Base-by-base conservation (phyloP, 169 alveolate species). In the Prorocentrum cordatum region DNA sequence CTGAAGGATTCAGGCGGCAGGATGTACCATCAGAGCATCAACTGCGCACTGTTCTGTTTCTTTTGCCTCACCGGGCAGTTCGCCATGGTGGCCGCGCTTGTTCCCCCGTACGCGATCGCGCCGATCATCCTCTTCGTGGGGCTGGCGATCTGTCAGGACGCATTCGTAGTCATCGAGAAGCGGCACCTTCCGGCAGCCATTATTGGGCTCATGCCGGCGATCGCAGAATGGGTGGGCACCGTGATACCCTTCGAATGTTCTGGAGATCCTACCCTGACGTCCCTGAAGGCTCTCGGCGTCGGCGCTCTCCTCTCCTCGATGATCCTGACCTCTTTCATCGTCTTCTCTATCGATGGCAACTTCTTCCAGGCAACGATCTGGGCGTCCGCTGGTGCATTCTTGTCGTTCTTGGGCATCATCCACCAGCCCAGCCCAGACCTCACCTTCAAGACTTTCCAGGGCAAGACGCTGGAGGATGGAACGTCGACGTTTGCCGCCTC, bases 91-190 rank as follows among this genome's bases (percentile, higher is more conserved):
- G 33, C 14, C n/a, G 24, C 32, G 66, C 27, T 59, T 35, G 27
- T 77, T 22, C 87, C 87, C 20, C 87, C 87, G 20, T 77, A 73
- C 73, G 87, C 64, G 31, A 77, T 36, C n/a, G 72, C 87, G 0
- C 87, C 87, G n/a, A 77, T 77, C 73, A 77, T 77, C 39, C 62
- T 77, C 14, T 59, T 77, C 33, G 73, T 77, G 45, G 87, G 87
- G 14, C 50, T 77, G 31, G 72, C 87, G 29, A 77, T 77, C 50
- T 27, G 32, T 9, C 68, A 59, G n/a, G 71, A 47, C 29, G 72
- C 85, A 14, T 73, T 73, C 58, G 54, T 50, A 35, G 39, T 73
- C 70, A 38, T 73, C 58, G 47, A 73, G 27, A 14, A 33, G 18
- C 70, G 85, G 10, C 85, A 73, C 27, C 32, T 73, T 22, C 85